Percentiles rank a stretch among this genome's conserved stretches.
Conservation (phyloP, 148 eudicot genomes). For the Persicaria tinctoria region DNA sequence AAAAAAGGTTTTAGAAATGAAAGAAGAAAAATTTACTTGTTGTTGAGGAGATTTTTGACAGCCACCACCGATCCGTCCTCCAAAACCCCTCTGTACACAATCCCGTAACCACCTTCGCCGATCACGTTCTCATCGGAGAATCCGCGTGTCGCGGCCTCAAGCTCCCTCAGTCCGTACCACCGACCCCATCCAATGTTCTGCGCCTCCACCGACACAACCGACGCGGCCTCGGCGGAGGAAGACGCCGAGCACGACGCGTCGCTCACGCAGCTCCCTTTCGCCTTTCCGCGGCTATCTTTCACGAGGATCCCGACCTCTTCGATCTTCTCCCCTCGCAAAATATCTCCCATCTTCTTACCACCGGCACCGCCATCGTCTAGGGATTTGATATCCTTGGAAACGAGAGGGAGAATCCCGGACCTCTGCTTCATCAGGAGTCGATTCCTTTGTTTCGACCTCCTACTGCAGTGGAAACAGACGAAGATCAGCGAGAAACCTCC, state of each 20-base stretch:
- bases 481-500: conserved; percentile 23
- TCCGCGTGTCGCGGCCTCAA: conserved; percentile 62
- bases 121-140: conserved; percentile 60
- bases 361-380: conserved; percentile 18
- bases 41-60: conserved; percentile 71
- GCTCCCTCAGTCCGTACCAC: conserved; percentile 77
- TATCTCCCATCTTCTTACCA: conserved; percentile 19
- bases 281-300: conserved; percentile 17
- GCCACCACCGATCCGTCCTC: conserved; percentile 79
- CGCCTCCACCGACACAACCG: conserved; percentile 28
- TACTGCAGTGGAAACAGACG: conserved; percentile 26
- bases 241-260: conserved; percentile 35
- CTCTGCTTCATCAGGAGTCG: conserved; percentile 22
- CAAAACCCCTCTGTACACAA: conserved; percentile 74
- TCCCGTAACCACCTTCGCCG: conserved; percentile 91
- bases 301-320: conserved; percentile 30
- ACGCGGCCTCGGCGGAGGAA: conserved; percentile 14
- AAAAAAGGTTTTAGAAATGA: neutral
- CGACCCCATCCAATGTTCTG: conserved; percentile 75
- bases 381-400: conserved; percentile 28
- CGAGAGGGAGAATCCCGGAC: conserved; percentile 49
- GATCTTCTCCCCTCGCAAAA: conserved; percentile 23
- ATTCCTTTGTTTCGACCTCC: conserved; percentile 20
- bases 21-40: conserved; percentile 36
- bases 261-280: conserved; percentile 24